Base-by-base conservation (phyloP, 495 filamentous ascomycete species). In the Tirmania nivea region DNA sequence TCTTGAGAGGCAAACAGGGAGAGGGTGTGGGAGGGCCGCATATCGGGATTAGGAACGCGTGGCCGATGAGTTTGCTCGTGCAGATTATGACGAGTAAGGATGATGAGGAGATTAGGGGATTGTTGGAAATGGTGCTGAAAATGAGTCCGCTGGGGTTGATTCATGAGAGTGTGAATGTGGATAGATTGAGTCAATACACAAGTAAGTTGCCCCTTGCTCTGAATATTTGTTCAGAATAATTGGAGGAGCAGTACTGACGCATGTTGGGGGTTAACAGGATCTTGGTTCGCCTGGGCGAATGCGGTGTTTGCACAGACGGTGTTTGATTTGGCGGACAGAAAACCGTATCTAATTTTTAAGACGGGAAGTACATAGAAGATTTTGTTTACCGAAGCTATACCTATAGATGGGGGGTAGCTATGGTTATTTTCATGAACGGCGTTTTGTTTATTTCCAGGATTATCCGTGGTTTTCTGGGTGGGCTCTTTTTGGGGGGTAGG, bases 251-350 rank as follows among this genome's bases (percentile, higher is more conserved):
- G 52, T 53, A 54, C 66, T 74, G 59, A 73, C 56, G 35, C 34
- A 21, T 5, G 3, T 19, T 6, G 39, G 50, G 12, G 34, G n/a
- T 25, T 47, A 52, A 49, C 35, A 81, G 77, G 84, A 52, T 81
- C 80, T 54, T 97, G 90, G 90, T 96, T 97, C 65, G 84, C 90
- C 11, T 96, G 89, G 90, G 90, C 90, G 16, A 96, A 96, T 60
- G 88, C 85, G 0, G 86, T 99, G 34, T 96, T 92, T 68, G 84
- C 89, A 11, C 83, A 92, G 69, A 93, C 88, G 6, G 84, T 99
- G 50, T 68, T 99, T 31, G 84, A 95, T 68, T 63, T 96, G 52
- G 90, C 87, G 0, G 76, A 77, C 60, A 70, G 89, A 66, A 86
- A 86, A 66, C 90, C 92, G 12, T 74, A 90, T 68, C 63, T 99